Percentiles rank a stretch among this genome's conserved stretches.
These are phyloP conservation scores for Retiboletus flavoniger DNA, from an alignment of 1,284 basidiomycete species.

Conservation along the genomic window DNA sequence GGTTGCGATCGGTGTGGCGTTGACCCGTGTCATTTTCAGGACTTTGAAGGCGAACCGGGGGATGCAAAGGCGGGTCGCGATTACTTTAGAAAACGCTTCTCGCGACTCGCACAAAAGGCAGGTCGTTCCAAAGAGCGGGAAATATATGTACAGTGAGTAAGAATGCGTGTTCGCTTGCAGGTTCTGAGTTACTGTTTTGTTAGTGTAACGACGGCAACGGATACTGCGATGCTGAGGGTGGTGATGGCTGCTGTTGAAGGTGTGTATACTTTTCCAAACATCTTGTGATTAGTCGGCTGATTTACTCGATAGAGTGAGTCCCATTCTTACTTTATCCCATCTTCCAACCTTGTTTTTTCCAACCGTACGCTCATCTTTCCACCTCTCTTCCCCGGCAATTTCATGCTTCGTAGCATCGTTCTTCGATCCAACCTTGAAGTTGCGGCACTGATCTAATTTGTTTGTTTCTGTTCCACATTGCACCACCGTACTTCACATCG, in stretches of 20 bases:
- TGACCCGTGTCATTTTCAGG: conserved; percentile 41
- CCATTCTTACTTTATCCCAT: conserved; percentile 32
- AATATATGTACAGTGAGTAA: conserved; percentile 85
- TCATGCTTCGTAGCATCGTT: conserved; percentile 47
- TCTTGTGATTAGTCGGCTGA: conserved; percentile 16
- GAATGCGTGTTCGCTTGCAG: background rate
- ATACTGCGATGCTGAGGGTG: conserved; percentile 86
- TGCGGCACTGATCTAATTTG: conserved; percentile 54
- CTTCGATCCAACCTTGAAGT: conserved; percentile 56
- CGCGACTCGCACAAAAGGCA: conserved; percentile 76
- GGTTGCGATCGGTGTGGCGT: background rate
- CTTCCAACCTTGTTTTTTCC: conserved; percentile 20
- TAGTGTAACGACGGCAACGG: conserved; percentile 91
- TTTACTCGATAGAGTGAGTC: conserved; percentile 65
- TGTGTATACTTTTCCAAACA: conserved; percentile 38
- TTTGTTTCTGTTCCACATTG: conserved; percentile 19
- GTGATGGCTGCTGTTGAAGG: conserved; percentile 95
- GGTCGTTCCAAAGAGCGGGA: conserved; percentile 82
- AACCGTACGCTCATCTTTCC: conserved; percentile 37
- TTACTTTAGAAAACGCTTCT: conserved; percentile 89
- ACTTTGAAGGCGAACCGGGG: conserved; percentile 70
- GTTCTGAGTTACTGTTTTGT: conserved; percentile 1
- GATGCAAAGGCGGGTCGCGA: conserved; percentile 77
- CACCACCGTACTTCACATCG: conserved; percentile 16
- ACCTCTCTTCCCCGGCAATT: conserved; percentile 16